Conservation (phyloP, 2,329 filamentous ascomycete genomes). For the Paecilomyces dactylethromorphus region DNA sequence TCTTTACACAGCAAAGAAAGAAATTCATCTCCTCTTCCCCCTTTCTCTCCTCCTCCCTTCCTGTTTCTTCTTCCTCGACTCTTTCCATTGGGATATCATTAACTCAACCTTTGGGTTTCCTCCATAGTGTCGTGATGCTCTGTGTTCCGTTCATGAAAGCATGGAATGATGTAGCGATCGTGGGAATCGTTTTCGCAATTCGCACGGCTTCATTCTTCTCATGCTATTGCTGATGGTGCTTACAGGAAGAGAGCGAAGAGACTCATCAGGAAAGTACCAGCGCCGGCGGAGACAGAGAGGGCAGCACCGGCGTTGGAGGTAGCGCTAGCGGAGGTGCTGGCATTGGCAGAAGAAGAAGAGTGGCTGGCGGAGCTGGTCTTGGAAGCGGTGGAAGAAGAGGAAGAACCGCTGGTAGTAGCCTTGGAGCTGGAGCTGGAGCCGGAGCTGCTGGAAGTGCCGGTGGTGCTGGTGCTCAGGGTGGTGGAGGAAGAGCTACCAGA, state of each 20-base stretch:
- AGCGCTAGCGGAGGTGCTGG: slow-evolving; percentile 6
- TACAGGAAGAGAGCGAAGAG: slow-evolving; percentile 20
- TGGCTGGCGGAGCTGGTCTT: slow-evolving; percentile 7
- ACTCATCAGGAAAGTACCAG: slow-evolving; percentile 21
- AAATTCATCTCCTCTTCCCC: background rate
- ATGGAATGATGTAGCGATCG: background rate
- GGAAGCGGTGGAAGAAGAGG: slow-evolving; percentile 9
- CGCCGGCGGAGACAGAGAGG: slow-evolving; percentile 19
- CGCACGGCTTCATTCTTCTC: background rate
- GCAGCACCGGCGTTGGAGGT: slow-evolving; percentile 19
- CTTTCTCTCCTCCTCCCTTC: background rate
- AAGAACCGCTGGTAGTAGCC: slow-evolving; percentile 10
- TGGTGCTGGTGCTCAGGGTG: background rate
- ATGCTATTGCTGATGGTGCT: background rate
- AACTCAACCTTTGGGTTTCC: background rate
- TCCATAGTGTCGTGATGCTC: background rate
- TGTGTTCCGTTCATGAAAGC: background rate
- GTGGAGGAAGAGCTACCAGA: background rate
- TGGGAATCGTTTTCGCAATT: background rate
- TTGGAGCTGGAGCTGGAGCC: slow-evolving; percentile 4
- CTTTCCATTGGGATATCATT: background rate
- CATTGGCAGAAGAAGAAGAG: slow-evolving; percentile 9
- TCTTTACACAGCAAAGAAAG: background rate
- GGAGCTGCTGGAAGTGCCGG: slow-evolving; percentile 5
- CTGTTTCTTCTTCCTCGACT: no score